Evolutionary conservation across 2,329 filamentous ascomycete genomes (phyloP), one percentile per base, ranked within the genome.

Genomic region (Trichoderma sp.): DNA sequence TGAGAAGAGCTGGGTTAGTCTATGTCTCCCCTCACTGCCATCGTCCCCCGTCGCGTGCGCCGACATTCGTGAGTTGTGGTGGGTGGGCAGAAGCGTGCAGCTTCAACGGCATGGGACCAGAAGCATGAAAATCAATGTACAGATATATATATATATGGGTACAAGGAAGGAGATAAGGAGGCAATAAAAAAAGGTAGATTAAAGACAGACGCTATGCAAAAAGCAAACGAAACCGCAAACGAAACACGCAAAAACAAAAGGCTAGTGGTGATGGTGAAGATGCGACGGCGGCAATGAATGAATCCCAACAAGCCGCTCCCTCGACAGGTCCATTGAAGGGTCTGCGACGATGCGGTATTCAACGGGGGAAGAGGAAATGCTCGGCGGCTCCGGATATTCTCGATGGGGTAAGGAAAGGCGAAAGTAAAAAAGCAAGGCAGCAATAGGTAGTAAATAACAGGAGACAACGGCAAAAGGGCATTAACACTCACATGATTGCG

Each of bases 1-100:
- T 85, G 68, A 59, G 19, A 69, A 31, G 19, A 69, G 60, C 16
- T 69, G 52, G 69, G 66, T 70, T 69, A 70, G 69, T 64, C 24
- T 56, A 27, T 55, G 40, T 60, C 69, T 64, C 49, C 62, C 55
- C 52, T 49, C 16, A 6, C 40, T 62, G 27, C 43, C 24, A 57
- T 27, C 35, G 27, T 33, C 56, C 4, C 57, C 57, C 49, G 61
- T 33, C 58, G 47, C 66, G 66, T 63, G 40, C 49, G 68, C 64
- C 58, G 68, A 59, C 68, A 70, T 70, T 63, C 64, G 64, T 33
- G 58, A 52, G 52, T 31, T 57, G 21, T 66, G 29, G 55, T 24
- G n/a, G 43, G 64, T 21, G 53, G 59, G 58, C 31, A 33, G 53
- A 68, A 63, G 69, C 69, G 59, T 49, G 52, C 63, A 47, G 58